Base-by-base conservation (phyloP, 1,284 basidiomycete genomes). In the Boletus chippewaensis region DNA sequence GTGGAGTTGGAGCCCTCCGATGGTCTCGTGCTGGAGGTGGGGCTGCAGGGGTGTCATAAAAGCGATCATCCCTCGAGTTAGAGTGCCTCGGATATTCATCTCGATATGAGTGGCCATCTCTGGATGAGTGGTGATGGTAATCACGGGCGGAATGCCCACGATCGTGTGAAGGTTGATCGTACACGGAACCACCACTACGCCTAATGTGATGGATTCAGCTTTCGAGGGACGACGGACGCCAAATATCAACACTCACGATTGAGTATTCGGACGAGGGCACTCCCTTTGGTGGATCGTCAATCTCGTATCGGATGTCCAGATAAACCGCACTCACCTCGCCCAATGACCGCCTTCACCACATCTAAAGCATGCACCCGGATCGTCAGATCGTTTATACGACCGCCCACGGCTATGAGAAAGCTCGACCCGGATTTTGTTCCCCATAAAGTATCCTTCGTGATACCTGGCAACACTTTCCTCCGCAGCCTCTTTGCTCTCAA, bases 361-460 rank as follows among this genome's bases (percentile, higher is more conserved):
- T 58, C 81, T 88, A 71, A 91, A 91, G 63, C 89, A 91, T 47
- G 87, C 84, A 10, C 87, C 87, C 26, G 88, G 86, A 52, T 90
- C 89, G 22, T 83, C 81, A 22, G 76, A 71, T 56, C 81, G 84
- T 63, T 87, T 89, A 10, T 83, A 82, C n/a, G 83, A 83, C 55
- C 85, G 76, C 20, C 86, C 84, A 49, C 88, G 87, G 16, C 87
- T 87, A 67, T 84, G 85, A 40, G 89, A 91, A 15, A 85, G 68
- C 65, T 91, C 89, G 12, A 91, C 89, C 15, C 84, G 81, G 52
- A 91, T 90, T 71, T 88, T 88, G 67, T 88, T 90, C 39, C 89
- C 88, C 86, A 91, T 88, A 65, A 91, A 91, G 55, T 75, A 83
- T 2, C 88, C 88, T 72, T 91, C 87, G 59, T 91, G 78, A 60